phyloP scores from a whole-genome alignment of 805 yeast species.

The Candida argentea region DNA sequence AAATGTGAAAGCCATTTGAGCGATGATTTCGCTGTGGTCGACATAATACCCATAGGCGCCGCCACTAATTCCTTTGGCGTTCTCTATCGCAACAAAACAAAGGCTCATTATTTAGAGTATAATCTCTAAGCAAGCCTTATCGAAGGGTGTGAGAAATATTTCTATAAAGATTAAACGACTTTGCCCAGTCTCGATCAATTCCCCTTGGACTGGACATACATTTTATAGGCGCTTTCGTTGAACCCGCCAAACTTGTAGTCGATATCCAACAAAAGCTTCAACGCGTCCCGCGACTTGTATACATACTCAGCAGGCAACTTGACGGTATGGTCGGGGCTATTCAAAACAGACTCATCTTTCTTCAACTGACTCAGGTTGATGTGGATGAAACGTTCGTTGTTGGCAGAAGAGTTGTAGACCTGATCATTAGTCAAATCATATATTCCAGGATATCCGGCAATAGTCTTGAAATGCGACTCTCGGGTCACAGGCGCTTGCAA shows the following conservation, averaged over 20 bases:
- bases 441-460: slow-evolving; percentile 36
- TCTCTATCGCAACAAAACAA: too few species aligned
- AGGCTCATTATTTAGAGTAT: too few species aligned
- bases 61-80: too few species aligned
- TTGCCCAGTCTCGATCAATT: too few species aligned
- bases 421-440: slow-evolving; percentile 35
- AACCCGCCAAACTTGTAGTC: slow-evolving; percentile 53
- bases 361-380: slow-evolving; percentile 17
- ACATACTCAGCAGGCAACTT: slow-evolving; percentile 34
- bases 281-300: slow-evolving; percentile 51
- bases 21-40: too few species aligned
- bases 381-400: slow-evolving; percentile 24
- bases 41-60: too few species aligned
- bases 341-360: slow-evolving; percentile 5
- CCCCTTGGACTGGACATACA: slow-evolving; percentile 16
- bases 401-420: slow-evolving; percentile 30
- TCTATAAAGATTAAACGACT: too few species aligned
- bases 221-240: slow-evolving; percentile 37
- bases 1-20: too few species aligned
- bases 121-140: too few species aligned
- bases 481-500: slow-evolving; percentile 41
- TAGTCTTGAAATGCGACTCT: slow-evolving; percentile 33
- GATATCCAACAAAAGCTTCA: slow-evolving; percentile 51
- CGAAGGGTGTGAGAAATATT: too few species aligned
- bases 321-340: slow-evolving; percentile 28